Evolutionary conservation across 1,284 basidiomycete species (phyloP).

Genomic region (Vanrija sp.): DNA sequence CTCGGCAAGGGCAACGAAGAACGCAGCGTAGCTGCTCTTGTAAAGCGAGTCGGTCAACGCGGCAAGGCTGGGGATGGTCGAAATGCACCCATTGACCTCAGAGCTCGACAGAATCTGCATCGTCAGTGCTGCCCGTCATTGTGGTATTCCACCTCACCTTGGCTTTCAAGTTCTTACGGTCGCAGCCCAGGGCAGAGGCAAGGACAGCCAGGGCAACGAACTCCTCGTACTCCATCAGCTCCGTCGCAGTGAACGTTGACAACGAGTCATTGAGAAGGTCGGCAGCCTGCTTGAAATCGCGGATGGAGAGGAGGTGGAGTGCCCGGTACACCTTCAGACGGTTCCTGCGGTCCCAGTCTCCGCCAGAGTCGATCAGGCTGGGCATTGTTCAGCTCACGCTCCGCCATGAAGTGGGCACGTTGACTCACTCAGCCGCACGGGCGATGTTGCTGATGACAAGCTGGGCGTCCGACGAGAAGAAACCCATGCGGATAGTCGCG

Average conservation of each 20-base stretch:
- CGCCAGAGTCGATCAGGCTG: constrained; percentile 89
- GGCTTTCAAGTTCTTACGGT: constrained; percentile 85
- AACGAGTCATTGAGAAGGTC: constrained; percentile 82
- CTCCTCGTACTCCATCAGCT: constrained; percentile 84
- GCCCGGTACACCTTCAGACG: constrained; percentile 94
- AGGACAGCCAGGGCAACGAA: constrained; percentile 86
- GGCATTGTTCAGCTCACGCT: constrained; percentile 2
- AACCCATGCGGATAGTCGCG: constrained; percentile 80
- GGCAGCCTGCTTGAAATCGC: constrained; percentile 67
- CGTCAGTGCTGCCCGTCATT: constrained; percentile 1
- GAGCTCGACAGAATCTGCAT: constrained; percentile 54
- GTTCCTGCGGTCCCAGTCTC: constrained; percentile 97
- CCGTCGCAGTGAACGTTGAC: constrained; percentile 89
- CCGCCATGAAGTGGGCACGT: not conserved
- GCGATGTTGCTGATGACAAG: constrained; percentile 70
- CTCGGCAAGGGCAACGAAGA: constrained; percentile 84
- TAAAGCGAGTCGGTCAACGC: constrained; percentile 62
- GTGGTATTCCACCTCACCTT: constrained; percentile 56
- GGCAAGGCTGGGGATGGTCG: constrained; percentile 53
- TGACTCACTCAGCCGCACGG: constrained; percentile 72
- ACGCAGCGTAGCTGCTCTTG: constrained; percentile 89
- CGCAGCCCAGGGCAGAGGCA: constrained; percentile 69
- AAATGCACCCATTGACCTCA: constrained; percentile 53
- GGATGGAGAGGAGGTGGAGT: constrained; percentile 77
- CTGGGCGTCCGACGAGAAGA: constrained; percentile 82